Evolutionary conservation across 768 basidiomycete genomes (phyloP), one percentile per base, ranked within the genome.

Genomic region (Leccinum subtestaceum): DNA sequence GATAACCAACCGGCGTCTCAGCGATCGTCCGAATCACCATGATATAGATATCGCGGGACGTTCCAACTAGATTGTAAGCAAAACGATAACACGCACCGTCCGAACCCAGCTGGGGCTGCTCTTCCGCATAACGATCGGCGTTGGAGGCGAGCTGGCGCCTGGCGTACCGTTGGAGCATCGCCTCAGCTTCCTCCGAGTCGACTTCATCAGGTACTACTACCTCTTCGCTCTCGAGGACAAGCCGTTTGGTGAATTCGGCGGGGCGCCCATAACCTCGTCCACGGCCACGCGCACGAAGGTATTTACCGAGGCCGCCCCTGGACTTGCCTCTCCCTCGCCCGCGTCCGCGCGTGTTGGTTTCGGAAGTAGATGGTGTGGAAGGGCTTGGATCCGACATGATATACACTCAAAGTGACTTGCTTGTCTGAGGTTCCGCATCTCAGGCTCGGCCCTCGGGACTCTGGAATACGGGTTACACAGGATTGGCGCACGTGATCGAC

Each of bases 281-380:
- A 4, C 86, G 75, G 3, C 89, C 89, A 4, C 86, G 75, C 11
- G 89, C 87, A 27, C 89, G 84, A 19, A 91, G 78, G 66, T 87
- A 88, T 73, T 91, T 91, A 0, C 89, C 89, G 3, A 84, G 74
- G 2, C 88, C 87, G 1, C 89, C 88, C 54, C 87, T 80, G 53
- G 85, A 83, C 65, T 80, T 81, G 25, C 83, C 79, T 58, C 83
- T 72, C 0, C 84, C 84, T 57, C 81, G 65, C 3, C 78, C 79
- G 3, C 84, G 78, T 9, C 72, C 65, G 31, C 59, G 69, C 48
- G 63, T 32, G n/a, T 63, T 60, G n/a, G 23, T 58, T 27, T 66
- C 61, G 0, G 61, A 43, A 3, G 62, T 36, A 1, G 63, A 43
- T 1, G 60, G 40, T 13, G 34, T 29, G 29, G 68, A 55, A 3